phyloP scores from a whole-genome alignment of 2,329 filamentous ascomycete genomes.

The Colletotrichum abscissum region DNA sequence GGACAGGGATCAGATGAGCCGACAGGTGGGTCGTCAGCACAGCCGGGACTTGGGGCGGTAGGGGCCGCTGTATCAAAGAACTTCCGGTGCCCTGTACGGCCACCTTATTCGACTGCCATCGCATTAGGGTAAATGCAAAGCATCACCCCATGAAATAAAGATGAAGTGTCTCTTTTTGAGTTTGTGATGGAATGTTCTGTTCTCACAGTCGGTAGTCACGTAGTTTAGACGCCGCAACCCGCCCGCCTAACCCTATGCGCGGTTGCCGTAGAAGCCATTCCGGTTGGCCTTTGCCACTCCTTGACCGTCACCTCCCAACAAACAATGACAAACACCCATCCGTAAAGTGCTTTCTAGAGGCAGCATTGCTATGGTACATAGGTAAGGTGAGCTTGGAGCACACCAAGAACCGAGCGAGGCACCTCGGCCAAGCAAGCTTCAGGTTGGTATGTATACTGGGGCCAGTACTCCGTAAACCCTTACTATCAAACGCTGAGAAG shows the following conservation, averaged over 20 bases:
- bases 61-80: not conserved
- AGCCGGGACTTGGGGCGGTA: not conserved
- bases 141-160: not conserved
- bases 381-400: not conserved
- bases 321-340: not conserved
- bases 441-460: not conserved
- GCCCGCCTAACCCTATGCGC: not conserved
- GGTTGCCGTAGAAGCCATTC: not conserved
- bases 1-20: not conserved
- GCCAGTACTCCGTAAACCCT: not conserved
- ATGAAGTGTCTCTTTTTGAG: not conserved
- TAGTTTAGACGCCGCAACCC: not conserved
- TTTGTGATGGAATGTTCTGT: not conserved
- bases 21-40: not conserved
- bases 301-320: not conserved
- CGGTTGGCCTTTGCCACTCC: not conserved
- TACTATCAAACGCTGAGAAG: not conserved
- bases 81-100: not conserved
- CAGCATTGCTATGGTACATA: not conserved
- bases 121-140: not conserved
- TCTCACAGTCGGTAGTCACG: not conserved
- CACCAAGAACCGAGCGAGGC: not conserved
- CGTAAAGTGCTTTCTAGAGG: not conserved
- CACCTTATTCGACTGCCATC: not conserved
- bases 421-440: not conserved